phyloP scores from a whole-genome alignment of 768 basidiomycete species.

The Auricularia auricula-judae region DNA sequence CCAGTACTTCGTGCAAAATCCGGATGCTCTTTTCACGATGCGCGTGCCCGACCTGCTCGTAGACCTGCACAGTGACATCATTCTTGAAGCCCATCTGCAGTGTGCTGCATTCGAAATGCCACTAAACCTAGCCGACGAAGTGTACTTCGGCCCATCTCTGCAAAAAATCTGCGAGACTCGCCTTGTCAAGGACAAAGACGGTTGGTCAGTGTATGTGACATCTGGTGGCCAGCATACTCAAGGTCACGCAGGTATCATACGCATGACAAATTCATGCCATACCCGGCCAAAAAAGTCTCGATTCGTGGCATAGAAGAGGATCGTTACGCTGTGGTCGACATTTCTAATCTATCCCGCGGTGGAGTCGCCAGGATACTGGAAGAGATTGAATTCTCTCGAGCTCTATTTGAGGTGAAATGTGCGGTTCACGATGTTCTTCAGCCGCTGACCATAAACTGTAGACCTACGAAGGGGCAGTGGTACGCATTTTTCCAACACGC shows the following conservation, averaged over 20 bases:
- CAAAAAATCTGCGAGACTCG: conserved; percentile 48
- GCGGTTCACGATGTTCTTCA: background rate
- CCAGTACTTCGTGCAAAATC: conserved; percentile 58
- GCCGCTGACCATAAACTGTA: background rate
- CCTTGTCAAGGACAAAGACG: conserved; percentile 61
- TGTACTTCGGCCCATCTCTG: conserved; percentile 61
- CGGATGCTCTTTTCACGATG: conserved; percentile 58
- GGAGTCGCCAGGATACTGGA: conserved; percentile 46
- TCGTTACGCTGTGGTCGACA: conserved; percentile 62
- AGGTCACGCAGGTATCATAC: conserved; percentile 57
- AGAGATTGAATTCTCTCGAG: conserved; percentile 73
- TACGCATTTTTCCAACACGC: conserved; percentile 20
- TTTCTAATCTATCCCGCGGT: conserved; percentile 32
- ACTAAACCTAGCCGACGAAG: conserved; percentile 46
- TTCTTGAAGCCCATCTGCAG: conserved; percentile 79
- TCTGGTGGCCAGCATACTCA: no score
- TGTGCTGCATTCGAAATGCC: conserved; percentile 87
- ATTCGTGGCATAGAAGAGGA: conserved; percentile 74
- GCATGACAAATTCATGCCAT: conserved; percentile 67
- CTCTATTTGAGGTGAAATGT: conserved; percentile 60
- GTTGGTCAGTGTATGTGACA: conserved; percentile 29
- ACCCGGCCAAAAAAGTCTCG: conserved; percentile 59
- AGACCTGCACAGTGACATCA: conserved; percentile 60
- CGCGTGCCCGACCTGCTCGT: conserved; percentile 52
- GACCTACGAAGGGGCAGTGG: conserved; percentile 75